phyloP scores from a whole-genome alignment of 176 grass and related monocot species.

The Aegilops longissima region DNA sequence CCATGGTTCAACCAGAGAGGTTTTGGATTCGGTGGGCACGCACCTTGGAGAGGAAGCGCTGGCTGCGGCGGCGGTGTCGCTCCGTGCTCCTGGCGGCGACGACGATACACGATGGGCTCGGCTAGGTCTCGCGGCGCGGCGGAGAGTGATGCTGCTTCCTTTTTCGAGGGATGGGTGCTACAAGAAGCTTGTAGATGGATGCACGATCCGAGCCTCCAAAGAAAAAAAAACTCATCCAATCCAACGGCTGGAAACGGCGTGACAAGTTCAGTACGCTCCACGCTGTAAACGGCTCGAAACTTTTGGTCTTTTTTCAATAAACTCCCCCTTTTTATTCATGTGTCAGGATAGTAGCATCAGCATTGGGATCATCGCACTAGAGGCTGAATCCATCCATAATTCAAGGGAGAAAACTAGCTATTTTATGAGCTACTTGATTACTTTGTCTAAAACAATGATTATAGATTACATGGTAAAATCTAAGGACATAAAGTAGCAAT shows the following conservation, averaged over 20 bases:
- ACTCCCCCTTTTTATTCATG: too few relatives aligned
- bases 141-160: background rate
- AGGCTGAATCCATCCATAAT: too few relatives aligned
- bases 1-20: background rate
- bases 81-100: slow-evolving; percentile 4
- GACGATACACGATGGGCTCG: background rate
- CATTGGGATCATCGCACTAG: too few relatives aligned
- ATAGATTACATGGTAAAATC: too few relatives aligned
- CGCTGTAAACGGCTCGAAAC: too few relatives aligned
- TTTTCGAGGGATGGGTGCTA: too few relatives aligned
- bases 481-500: too few relatives aligned
- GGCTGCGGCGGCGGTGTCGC: background rate
- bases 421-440: too few relatives aligned
- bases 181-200: slow-evolving; percentile 14
- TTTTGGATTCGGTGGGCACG: background rate
- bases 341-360: too few relatives aligned
- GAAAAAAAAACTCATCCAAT: background rate
- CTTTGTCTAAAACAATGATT: too few relatives aligned
- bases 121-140: slow-evolving; percentile 16
- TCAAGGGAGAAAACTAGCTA: too few relatives aligned
- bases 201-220: background rate
- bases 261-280: background rate
- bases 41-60: slow-evolving; percentile 4
- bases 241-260: background rate
- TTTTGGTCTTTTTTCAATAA: too few relatives aligned